Conservation (phyloP, 2,329 filamentous ascomycete genomes). For the Trichoderma simmonsii region DNA sequence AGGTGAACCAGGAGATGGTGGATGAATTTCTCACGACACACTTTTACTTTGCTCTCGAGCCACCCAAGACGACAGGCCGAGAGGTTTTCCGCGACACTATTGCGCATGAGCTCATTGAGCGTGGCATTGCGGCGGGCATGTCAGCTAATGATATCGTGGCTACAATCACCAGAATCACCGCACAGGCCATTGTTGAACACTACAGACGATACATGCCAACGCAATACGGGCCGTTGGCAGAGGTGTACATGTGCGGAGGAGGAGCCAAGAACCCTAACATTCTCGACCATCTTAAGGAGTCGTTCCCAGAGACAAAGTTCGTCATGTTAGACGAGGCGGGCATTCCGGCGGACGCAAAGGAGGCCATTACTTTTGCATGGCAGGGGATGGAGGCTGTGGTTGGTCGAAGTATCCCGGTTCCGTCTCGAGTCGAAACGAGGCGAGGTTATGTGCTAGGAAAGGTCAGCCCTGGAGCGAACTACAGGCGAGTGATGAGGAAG, state of each 20-base stretch:
- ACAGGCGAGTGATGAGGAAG: constrained; percentile 50
- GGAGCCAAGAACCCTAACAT: constrained; percentile 59
- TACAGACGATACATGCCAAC: constrained; percentile 46
- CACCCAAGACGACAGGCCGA: constrained; percentile 56
- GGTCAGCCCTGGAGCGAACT: constrained; percentile 52
- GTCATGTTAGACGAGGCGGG: constrained; percentile 56
- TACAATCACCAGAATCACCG: constrained; percentile 57
- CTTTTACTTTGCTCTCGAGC: constrained; percentile 49
- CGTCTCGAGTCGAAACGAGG: constrained; percentile 49
- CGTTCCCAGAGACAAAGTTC: constrained; percentile 48
- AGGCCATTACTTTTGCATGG: constrained; percentile 55
- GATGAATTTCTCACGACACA: constrained; percentile 46
- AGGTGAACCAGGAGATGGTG: constrained; percentile 49
- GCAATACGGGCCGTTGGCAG: constrained; percentile 39
- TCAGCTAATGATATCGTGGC: constrained; percentile 52
- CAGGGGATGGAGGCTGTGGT: constrained; percentile 59
- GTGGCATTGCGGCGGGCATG: constrained; percentile 43
- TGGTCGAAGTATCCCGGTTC: constrained; percentile 53
- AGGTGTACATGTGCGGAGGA: constrained; percentile 61
- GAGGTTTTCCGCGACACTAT: constrained; percentile 59
- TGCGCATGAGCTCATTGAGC: constrained; percentile 49
- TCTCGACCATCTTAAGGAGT: constrained; percentile 46
- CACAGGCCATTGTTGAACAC: constrained; percentile 53
- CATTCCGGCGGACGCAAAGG: constrained; percentile 55
- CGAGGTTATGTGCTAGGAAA: constrained; percentile 53